Evolutionary conservation across 345 rosid species (phyloP).

Genomic region (Melastoma malabathricum): DNA sequence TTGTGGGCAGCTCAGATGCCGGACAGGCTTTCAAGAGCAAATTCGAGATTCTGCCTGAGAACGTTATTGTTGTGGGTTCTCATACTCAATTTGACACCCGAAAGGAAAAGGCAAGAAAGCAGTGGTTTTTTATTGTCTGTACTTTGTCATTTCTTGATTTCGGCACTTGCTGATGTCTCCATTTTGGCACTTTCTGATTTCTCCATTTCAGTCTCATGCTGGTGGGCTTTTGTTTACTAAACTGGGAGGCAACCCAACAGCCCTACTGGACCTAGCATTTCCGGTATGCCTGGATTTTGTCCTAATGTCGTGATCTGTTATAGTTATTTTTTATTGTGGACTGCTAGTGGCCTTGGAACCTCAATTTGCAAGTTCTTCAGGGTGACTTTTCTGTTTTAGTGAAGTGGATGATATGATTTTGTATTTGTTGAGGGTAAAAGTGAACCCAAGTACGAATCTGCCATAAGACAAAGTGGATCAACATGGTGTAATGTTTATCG

Average conservation of each 20-base stretch:
- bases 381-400: no score
- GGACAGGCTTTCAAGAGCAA: slow-evolving; percentile 51
- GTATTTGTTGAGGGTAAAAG: no score
- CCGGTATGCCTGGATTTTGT: slow-evolving; percentile 37
- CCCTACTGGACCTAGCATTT: slow-evolving; percentile 80
- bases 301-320: no score
- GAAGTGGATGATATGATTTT: no score
- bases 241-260: slow-evolving; percentile 88
- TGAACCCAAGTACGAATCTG: no score
- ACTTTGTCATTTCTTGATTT: no score
- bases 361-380: no score
- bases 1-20: slow-evolving; percentile 63
- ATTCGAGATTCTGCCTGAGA: slow-evolving; percentile 66
- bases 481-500: no score
- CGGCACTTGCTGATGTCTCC: background rate
- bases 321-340: no score
- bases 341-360: no score
- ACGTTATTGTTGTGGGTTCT: slow-evolving; percentile 78
- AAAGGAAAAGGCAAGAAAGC: slow-evolving; percentile 67
- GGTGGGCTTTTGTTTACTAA: slow-evolving; percentile 89
- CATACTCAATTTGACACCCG: slow-evolving; percentile 82
- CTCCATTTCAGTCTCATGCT: slow-evolving; percentile 64
- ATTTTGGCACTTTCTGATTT: slow-evolving; percentile 4
- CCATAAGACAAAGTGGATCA: no score
- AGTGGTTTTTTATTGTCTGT: background rate